phyloP scores from a whole-genome alignment of 2,329 filamentous ascomycete species.

The Pestalotiopsis sp. region DNA sequence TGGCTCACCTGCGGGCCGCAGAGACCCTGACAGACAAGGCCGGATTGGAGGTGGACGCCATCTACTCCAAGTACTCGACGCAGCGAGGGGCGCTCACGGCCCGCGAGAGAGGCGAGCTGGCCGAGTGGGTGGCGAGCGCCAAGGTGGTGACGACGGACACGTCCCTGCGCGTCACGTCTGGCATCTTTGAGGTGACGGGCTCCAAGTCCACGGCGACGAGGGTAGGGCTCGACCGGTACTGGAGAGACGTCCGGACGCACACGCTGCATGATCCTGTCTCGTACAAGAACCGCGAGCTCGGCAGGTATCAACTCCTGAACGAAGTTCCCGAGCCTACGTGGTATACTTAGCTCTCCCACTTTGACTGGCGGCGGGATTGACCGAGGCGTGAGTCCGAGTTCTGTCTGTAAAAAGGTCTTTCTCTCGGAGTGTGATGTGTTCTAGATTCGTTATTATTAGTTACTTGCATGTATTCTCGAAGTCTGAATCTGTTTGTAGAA shows the following conservation, averaged over 20 bases:
- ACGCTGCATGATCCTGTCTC: slow-evolving; percentile 68
- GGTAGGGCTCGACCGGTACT: slow-evolving; percentile 66
- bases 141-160: slow-evolving; percentile 66
- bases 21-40: slow-evolving; percentile 61
- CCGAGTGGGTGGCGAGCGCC: slow-evolving; percentile 63
- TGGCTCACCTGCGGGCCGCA: slow-evolving; percentile 63
- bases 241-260: slow-evolving; percentile 68
- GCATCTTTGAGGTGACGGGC: slow-evolving; percentile 67
- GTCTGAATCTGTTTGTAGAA: not conserved
- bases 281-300: slow-evolving; percentile 67
- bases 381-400: not conserved
- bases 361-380: not conserved
- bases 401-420: not conserved
- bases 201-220: slow-evolving; percentile 59
- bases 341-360: not conserved
- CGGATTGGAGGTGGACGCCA: slow-evolving; percentile 46
- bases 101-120: slow-evolving; percentile 58
- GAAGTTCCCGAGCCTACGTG: slow-evolving; percentile 2
- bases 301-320: slow-evolving; percentile 42
- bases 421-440: not conserved
- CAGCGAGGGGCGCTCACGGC: slow-evolving; percentile 49
- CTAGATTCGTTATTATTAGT: not conserved
- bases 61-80: slow-evolving; percentile 46
- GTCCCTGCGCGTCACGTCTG: slow-evolving; percentile 57
- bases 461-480: not conserved